Percentiles rank a stretch among this genome's conserved stretches.
Conservation (phyloP, 2,329 filamentous ascomycete species). For the Fusarium tuaranense region DNA sequence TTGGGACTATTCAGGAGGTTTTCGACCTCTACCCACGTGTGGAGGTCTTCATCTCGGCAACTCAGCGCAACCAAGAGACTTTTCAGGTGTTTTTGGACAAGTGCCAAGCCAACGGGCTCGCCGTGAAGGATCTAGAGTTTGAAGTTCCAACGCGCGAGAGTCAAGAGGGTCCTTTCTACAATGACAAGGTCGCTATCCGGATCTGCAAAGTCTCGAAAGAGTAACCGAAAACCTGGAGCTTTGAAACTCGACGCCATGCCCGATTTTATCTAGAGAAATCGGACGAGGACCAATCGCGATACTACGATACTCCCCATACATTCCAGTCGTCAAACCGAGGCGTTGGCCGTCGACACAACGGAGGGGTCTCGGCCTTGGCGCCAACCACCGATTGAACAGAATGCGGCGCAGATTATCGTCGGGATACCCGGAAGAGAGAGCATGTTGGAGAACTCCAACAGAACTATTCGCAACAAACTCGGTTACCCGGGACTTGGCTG, state of each 20-base stretch:
- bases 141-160: conserved; percentile 50
- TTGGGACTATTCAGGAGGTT: conserved; percentile 73
- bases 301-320: conserved; percentile 20
- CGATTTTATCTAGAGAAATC: neutral
- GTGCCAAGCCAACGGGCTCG: conserved; percentile 63
- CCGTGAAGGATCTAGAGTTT: conserved; percentile 58
- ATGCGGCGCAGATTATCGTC: conserved; percentile 16
- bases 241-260: conserved; percentile 15
- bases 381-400: conserved; percentile 17
- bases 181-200: conserved; percentile 68
- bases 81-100: conserved; percentile 72
- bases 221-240: conserved; percentile 20
- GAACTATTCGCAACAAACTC: conserved; percentile 12
- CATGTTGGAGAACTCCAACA: neutral
- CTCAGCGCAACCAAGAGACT: conserved; percentile 77
- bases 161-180: conserved; percentile 75
- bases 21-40: conserved; percentile 67
- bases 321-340: conserved; percentile 37
- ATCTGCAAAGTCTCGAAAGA: conserved; percentile 54
- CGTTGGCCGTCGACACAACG: conserved; percentile 7
- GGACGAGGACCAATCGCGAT: conserved; percentile 12
- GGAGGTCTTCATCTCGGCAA: conserved; percentile 75
- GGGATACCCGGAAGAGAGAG: conserved; percentile 15
- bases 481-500: conserved; percentile 11
- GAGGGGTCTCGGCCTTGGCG: conserved; percentile 7